Evolutionary conservation across 306 rosid genomes (phyloP).

Genomic region (Castanospermum australe): DNA sequence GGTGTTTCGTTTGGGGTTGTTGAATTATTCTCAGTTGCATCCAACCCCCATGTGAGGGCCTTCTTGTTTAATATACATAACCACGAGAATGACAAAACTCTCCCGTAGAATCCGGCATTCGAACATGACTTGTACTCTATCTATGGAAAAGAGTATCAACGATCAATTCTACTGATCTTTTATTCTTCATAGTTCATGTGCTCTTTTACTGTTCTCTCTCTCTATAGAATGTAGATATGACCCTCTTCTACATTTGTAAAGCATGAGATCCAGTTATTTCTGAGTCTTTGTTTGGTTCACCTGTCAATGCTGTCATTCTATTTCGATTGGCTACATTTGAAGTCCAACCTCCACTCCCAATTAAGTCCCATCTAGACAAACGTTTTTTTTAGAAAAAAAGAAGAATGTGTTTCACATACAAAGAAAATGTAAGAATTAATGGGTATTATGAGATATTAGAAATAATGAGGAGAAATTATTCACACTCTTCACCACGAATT

Average conservation of each 20-base stretch:
- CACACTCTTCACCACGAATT: too few relatives aligned
- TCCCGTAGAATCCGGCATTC: constrained; percentile 56
- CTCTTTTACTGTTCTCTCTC: background rate
- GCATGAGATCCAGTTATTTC: background rate
- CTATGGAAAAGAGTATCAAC: constrained; percentile 7
- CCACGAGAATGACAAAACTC: constrained; percentile 36
- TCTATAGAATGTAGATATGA: background rate
- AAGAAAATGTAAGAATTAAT: background rate
- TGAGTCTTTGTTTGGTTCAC: background rate
- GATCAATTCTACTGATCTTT: background rate
- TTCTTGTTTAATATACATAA: constrained; percentile 23
- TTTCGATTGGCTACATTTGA: constrained; percentile 3
- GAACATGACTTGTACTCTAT: constrained; percentile 41
- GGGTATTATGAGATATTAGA: background rate
- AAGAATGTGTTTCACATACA: background rate
- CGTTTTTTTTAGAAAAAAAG: background rate
- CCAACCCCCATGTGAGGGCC: constrained; percentile 64
- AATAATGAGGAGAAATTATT: too few relatives aligned
- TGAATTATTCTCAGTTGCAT: constrained; percentile 51
- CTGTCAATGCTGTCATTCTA: background rate
- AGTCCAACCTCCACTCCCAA: background rate
- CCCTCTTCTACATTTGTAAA: background rate
- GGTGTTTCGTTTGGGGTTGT: constrained; percentile 45
- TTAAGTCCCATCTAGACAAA: background rate
- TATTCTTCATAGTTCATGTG: background rate